Evolutionary conservation across 805 yeast genomes (phyloP), one percentile per base, ranked within the genome.

Genomic region (Candida boidinii): DNA sequence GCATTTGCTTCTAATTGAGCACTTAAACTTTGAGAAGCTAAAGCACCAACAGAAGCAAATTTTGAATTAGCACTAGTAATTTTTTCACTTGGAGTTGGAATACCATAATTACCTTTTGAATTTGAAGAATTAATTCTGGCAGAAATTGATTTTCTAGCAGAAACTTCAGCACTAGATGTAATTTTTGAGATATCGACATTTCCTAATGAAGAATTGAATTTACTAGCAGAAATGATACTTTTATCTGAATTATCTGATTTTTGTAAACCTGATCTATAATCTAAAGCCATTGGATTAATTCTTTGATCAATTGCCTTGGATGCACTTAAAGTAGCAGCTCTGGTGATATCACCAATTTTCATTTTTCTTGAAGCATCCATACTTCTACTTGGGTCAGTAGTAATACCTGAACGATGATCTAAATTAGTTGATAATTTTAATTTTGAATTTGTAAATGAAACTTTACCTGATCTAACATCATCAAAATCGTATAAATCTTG

Each of bases 41-140:
- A 55, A 20, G 78, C 81, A 19, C 79, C 78, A 28, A 65, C 63
- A 17, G 73, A 68, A 10, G 81, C 80, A 50, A 66, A 62, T 10
- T 49, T 46, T 35, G 61, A 66, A 30, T 69, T 70, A 19, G 67
- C 49, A 35, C 61, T 53, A 16, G 51, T 45, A n/a, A n/a, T n/a
- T n/a, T n/a, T n/a, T 42, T 56, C 60, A 28, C 64, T 62, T 3
- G 74, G 64, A 19, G 59, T 58, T 23, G 64, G 51, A 14, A 73
- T 66, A 39, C 62, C 65, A 31, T 40, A 45, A 17, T 33, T 21
- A 28, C 35, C 9, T 18, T 26, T 15, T 11, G 29, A 20, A 16
- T n/a, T 12, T 20, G 35, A 30, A 11, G 43, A 31, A 32, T 53
- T 46, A 23, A 52, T 18, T 39, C 68, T 48, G 4, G 48, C 29